A percentile compares a stretch with the other conserved stretches of the same genome.
Evolutionary conservation across 2,329 filamentous ascomycete genomes (phyloP).

Genomic region (Raffaelea albimanens): DNA sequence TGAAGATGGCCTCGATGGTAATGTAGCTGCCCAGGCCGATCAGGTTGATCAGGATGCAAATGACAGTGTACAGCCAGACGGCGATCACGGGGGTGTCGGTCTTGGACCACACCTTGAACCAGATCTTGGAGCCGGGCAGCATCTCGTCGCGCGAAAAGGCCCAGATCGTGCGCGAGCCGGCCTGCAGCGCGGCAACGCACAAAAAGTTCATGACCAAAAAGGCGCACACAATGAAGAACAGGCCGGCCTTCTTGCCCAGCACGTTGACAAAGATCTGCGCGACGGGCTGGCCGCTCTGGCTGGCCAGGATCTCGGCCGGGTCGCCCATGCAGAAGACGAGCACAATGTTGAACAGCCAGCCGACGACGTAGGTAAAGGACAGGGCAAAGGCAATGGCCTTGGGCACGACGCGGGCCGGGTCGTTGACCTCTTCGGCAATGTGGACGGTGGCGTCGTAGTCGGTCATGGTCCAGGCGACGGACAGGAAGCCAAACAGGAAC

Average conservation of each 20-base stretch:
- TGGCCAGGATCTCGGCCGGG: constrained; percentile 31
- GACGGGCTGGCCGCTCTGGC: constrained; percentile 39
- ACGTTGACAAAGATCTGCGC: constrained; percentile 50
- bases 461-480: constrained; percentile 54
- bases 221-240: constrained; percentile 45
- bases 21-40: constrained; percentile 47
- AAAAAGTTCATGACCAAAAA: constrained; percentile 51
- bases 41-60: constrained; percentile 47
- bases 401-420: constrained; percentile 28
- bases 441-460: constrained; percentile 22
- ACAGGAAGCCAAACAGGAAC: constrained; percentile 51
- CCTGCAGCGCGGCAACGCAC: constrained; percentile 47
- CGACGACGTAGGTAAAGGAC: constrained; percentile 43
- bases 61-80: constrained; percentile 45
- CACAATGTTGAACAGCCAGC: constrained; percentile 49
- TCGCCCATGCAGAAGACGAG: constrained; percentile 49
- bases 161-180: constrained; percentile 43
- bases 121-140: constrained; percentile 34
- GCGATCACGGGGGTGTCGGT: constrained; percentile 43
- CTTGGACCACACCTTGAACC: constrained; percentile 36
- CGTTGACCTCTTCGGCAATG: constrained; percentile 38
- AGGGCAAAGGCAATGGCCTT: constrained; percentile 46
- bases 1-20: constrained; percentile 43
- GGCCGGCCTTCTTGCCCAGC: constrained; percentile 40
- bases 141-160: constrained; percentile 44